These are phyloP conservation scores for Penicillium macrosclerotiorum DNA, from an alignment of 495 filamentous ascomycete species.

Conservation along the genomic window DNA sequence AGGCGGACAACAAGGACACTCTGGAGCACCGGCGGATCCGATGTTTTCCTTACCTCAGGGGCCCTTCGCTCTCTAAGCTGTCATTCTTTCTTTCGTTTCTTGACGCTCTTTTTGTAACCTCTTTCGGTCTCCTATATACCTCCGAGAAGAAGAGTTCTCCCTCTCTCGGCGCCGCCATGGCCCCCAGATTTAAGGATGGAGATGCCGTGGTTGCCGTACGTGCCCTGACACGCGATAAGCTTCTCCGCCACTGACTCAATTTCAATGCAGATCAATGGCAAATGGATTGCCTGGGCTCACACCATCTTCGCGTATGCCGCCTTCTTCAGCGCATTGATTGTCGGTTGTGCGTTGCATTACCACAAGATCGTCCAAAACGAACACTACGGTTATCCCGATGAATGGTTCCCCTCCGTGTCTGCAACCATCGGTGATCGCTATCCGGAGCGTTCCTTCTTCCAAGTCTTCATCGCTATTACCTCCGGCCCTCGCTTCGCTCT, in stretches of 20 bases:
- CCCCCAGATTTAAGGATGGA: slow-evolving; percentile 85
- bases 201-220: slow-evolving; percentile 72
- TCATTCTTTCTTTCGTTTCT: slow-evolving; percentile 29
- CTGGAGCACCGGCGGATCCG: slow-evolving; percentile 25
- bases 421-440: slow-evolving; percentile 98
- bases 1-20: slow-evolving; percentile 17
- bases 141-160: slow-evolving; percentile 16
- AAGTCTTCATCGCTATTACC: slow-evolving; percentile 94
- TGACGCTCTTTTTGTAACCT: slow-evolving; percentile 38
- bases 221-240: slow-evolving; percentile 19
- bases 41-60: slow-evolving; percentile 37
- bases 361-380: slow-evolving; percentile 98
- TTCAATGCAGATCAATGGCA: slow-evolving; percentile 66
- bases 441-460: slow-evolving; percentile 94
- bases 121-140: slow-evolving; percentile 20
- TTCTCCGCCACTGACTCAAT: slow-evolving; percentile 13
- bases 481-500: slow-evolving; percentile 92
- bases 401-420: slow-evolving; percentile 99
- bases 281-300: slow-evolving; percentile 89
- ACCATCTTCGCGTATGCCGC: slow-evolving; percentile 83
- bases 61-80: slow-evolving; percentile 22
- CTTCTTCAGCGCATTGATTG: slow-evolving; percentile 85
- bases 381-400: slow-evolving; percentile 91
- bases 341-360: slow-evolving; percentile 85
- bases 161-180: slow-evolving; percentile 54